Evolutionary conservation across 106 monocot genomes (phyloP).

Genomic region (Dendrobium chrysotoxum): DNA sequence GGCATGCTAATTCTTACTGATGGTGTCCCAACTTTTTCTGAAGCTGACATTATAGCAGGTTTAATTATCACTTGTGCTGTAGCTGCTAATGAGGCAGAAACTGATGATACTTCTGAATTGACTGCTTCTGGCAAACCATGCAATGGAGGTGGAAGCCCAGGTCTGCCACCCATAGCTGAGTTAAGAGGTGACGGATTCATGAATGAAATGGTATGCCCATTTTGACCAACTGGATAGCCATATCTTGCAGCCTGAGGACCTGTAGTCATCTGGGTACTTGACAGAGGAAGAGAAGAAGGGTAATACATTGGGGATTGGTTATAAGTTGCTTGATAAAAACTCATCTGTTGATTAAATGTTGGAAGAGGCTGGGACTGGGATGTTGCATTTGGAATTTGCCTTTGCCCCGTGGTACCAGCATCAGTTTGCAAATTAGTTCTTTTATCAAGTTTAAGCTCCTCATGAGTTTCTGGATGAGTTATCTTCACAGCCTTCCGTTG

Average conservation of each 20-base stretch:
- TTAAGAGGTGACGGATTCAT: conserved; percentile 16
- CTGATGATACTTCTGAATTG: conserved; percentile 20
- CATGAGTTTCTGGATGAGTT: conserved; percentile 37
- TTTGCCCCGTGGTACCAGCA: conserved; percentile 9
- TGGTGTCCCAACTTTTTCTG: conserved; percentile 16
- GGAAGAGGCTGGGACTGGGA: conserved; percentile 18
- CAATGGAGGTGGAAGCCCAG: conserved; percentile 5
- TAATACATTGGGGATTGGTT: conserved; percentile 26
- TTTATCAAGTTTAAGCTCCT: conserved; percentile 31
- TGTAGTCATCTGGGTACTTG: conserved; percentile 41
- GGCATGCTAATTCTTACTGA: conserved; percentile 36
- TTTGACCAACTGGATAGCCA: conserved; percentile 49
- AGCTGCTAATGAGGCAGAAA: conserved; percentile 19
- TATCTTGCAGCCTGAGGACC: conserved; percentile 35
- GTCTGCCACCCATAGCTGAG: neutral
- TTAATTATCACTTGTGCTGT: conserved; percentile 28
- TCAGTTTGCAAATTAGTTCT: conserved; percentile 14
- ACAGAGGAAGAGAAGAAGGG: conserved; percentile 27
- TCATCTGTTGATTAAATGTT: conserved; percentile 22
- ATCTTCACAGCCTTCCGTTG: conserved; percentile 22
- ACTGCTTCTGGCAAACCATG: conserved; percentile 19
- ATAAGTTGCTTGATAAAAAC: conserved; percentile 30
- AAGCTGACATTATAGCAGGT: conserved; percentile 8
- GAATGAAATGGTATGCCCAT: conserved; percentile 39
- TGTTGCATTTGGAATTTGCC: conserved; percentile 16